Base-by-base conservation (phyloP, 176 grass and related monocot genomes). In the Thalia dealbata region DNA sequence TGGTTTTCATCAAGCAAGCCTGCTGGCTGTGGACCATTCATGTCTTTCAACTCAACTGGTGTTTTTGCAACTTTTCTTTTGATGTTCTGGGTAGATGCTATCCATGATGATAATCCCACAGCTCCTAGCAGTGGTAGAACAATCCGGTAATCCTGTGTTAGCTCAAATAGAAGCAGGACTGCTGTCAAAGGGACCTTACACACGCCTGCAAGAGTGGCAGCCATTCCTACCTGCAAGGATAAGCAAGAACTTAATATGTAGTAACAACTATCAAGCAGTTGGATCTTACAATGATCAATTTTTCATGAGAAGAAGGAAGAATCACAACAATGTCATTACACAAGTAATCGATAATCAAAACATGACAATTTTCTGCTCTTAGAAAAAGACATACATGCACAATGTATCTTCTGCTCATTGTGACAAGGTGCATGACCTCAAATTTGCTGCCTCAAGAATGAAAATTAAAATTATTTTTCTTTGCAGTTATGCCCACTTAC, bases 91-190 rank as follows among this genome's bases (percentile, higher is more conserved):
- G 81, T 67, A 58, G 89, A 92, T 79, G 78, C 69, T 61, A 96
- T 96, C 93, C 89, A 96, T 78, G 89, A 96, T 74, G 93, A 96
- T 66, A 96, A 74, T 73, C 93, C 93, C 42, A 96, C 93, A 76
- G 93, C 89, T 64, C 87, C 93, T 71, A 96, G 89, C 76, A 96
- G 80, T 77, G 93, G 93, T 77, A 96, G 50, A 87, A 96, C 93
- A 81, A 96, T 96, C 28, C 84, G 87, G 30, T 96, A 96, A 67
- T 96, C 93, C 44, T 84, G 93, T 74, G 93, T 92, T 78, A 96
- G 90, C 73, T 92, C 93, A 84, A 96, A 96, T 50, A 96, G 87
- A 64, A 96, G 87, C 7, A 96, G 84, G 59, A 92, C 93, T 61
- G 89, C 89, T 46, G 93, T 96, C 61, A 92, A 42, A 84, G 93